Percentiles rank a stretch among this genome's conserved stretches.
Evolutionary conservation across 495 filamentous ascomycete species (phyloP).

Genomic region (Cercophora newfieldiana): DNA sequence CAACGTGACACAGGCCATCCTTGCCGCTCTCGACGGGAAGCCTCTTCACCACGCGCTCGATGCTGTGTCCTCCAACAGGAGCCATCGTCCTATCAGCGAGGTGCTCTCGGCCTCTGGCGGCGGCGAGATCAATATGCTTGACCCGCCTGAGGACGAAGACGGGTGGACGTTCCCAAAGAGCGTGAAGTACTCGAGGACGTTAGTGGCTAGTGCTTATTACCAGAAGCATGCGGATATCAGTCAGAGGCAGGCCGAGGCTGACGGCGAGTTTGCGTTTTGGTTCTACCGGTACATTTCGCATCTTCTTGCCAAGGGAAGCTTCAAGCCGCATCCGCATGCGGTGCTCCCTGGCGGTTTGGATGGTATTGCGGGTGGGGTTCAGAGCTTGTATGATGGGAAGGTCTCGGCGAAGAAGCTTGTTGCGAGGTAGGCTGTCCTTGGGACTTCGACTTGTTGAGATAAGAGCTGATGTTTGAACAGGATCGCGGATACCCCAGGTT

Average conservation of each 20-base stretch:
- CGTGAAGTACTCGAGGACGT: conserved; percentile 19
- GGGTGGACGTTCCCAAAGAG: conserved; percentile 24
- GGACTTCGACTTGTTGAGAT: conserved; percentile 1
- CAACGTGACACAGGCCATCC: conserved; percentile 36
- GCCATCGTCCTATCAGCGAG: conserved; percentile 28
- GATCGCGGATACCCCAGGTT: conserved; percentile 15
- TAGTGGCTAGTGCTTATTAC: conserved; percentile 22
- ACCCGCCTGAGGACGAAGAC: conserved; percentile 25
- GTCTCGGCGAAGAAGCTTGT: conserved; percentile 43
- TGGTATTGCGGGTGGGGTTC: conserved; percentile 35
- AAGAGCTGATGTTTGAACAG: conserved; percentile 1
- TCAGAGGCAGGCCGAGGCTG: conserved; percentile 23
- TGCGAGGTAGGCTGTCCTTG: conserved; percentile 25
- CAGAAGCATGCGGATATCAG: conserved; percentile 17
- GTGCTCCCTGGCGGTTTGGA: conserved; percentile 36
- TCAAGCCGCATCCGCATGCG: conserved; percentile 39
- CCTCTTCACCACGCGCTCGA: conserved; percentile 36
- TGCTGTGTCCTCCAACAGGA: conserved; percentile 29
- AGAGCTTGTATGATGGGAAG: conserved; percentile 35
- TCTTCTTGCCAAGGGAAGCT: conserved; percentile 34
- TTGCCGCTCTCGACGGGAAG: conserved; percentile 33
- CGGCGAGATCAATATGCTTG: conserved; percentile 27
- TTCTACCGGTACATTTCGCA: conserved; percentile 36
- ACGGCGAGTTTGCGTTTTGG: conserved; percentile 39
- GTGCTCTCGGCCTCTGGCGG: conserved; percentile 25